Base-by-base conservation (phyloP, 768 basidiomycete species). In the Paxillus involutus region DNA sequence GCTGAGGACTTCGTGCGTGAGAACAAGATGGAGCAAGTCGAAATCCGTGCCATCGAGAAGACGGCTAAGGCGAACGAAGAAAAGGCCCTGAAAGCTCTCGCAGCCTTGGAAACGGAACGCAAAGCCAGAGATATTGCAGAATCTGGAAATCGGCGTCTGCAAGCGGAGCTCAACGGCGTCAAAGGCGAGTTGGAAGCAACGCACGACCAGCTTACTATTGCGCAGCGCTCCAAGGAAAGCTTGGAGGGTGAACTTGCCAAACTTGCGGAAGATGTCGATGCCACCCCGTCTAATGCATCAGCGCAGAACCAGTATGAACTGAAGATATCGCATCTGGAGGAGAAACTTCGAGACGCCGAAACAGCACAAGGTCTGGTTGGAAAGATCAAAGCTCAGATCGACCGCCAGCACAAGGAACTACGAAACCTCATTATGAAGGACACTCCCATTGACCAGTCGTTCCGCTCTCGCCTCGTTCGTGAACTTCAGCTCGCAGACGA, bases 1-100 rank as follows among this genome's bases (percentile, higher is more conserved):
- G 81, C 86, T 4, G 94, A 97, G 66, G 95, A 98, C 67, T 71
- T 90, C 37, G 75, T 76, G 17, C 79, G 89, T 37, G 87, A 89
- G 65, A 85, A 83, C 21, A 89, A 91, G 64, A 77, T 77, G 49
- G 90, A 88, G 63, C 80, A 85, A 36, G 72, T 80, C 4, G 85
- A 83, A 57, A 69, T 89, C 19, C 77, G 87, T 29, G 77, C 78
- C 16, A 86, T 85, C 62, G 90, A 90, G 62, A 91, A 88, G 71
- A 80, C 79, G 11, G 75, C 75, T 21, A 79, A 78, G 57, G 71
- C 78, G 3, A 84, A 86, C 53, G 88, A 88, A 58, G 84, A 88
- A 51, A 78, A 75, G 63, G 80, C 80, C 0, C 59, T 74, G 24
- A 82, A 80, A 19, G 84, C 84, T 4, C 58, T 82, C 3, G 75